Conservation (phyloP, 768 basidiomycete species). For the Auricularia sp. region DNA sequence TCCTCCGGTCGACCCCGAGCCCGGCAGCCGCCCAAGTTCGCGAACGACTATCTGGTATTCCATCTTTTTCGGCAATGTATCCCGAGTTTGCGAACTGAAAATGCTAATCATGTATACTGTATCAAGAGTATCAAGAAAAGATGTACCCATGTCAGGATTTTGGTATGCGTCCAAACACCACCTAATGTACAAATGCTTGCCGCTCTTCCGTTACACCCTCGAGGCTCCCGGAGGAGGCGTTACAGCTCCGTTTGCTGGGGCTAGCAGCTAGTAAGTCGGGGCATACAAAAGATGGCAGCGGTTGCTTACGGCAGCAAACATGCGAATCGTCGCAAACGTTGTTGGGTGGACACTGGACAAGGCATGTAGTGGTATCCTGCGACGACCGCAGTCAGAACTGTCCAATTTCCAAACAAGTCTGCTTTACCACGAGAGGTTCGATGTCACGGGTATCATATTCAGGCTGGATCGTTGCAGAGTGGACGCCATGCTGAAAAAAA, state of each 20-base stretch:
- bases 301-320: neutral
- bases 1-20: slow-evolving; percentile 46
- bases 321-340: neutral
- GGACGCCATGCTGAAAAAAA: slow-evolving; percentile 63
- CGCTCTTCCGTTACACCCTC: too few species aligned
- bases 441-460: slow-evolving; percentile 46
- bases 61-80: slow-evolving; percentile 63
- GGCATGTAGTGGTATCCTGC: neutral
- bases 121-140: neutral
- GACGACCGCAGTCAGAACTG: neutral
- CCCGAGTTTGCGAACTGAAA: slow-evolving; percentile 14
- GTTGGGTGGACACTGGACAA: neutral
- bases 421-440: neutral
- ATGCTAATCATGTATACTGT: slow-evolving; percentile 6
- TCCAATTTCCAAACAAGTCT: neutral
- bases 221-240: too few species aligned
- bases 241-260: slow-evolving; percentile 23
- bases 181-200: too few species aligned
- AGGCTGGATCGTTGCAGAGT: slow-evolving; percentile 90
- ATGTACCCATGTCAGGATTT: neutral
- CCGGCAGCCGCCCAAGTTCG: slow-evolving; percentile 42
- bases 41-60: slow-evolving; percentile 50
- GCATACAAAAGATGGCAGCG: neutral
- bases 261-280: neutral
- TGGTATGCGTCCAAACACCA: too few species aligned